Conservation (phyloP, 352 stramenopile species). For the Phytophthora cactorum region DNA sequence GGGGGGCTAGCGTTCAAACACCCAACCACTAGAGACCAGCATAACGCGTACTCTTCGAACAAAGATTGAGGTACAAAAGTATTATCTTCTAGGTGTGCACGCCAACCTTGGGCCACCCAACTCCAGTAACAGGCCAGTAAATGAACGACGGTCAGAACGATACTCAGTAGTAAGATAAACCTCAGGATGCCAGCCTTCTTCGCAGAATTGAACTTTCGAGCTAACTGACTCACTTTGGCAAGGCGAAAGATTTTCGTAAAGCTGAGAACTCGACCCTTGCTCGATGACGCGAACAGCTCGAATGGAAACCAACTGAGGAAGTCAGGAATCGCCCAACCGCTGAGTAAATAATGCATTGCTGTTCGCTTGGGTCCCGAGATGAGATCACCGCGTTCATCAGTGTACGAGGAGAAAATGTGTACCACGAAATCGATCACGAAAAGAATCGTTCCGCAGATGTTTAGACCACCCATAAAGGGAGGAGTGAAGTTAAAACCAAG, state of each 20-base stretch:
- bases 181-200: slow-evolving; percentile 74
- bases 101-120: slow-evolving; percentile 59
- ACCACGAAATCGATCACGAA: slow-evolving; percentile 68
- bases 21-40: slow-evolving; percentile 64
- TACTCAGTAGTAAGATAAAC: slow-evolving; percentile 54
- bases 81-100: slow-evolving; percentile 37
- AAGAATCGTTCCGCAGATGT: slow-evolving; percentile 44
- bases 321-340: slow-evolving; percentile 60
- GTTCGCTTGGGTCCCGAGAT: slow-evolving; percentile 53
- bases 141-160: slow-evolving; percentile 65
- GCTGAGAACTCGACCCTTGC: slow-evolving; percentile 57
- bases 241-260: slow-evolving; percentile 72
- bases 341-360: slow-evolving; percentile 55
- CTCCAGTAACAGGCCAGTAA: slow-evolving; percentile 70
- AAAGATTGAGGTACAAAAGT: slow-evolving; percentile 34
- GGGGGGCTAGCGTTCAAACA: slow-evolving; percentile 72
- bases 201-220: slow-evolving; percentile 56
- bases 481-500: slow-evolving; percentile 55
- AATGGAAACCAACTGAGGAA: slow-evolving; percentile 81
- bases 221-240: slow-evolving; percentile 72
- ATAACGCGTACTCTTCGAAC: slow-evolving; percentile 49
- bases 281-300: slow-evolving; percentile 43
- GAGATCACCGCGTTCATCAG: slow-evolving; percentile 53
- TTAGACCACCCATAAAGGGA: slow-evolving; percentile 33
- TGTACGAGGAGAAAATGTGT: slow-evolving; percentile 65